These are phyloP conservation scores for Gryganskiella cystojenkinii DNA, from an alignment of 192 early-diverging fungal species.

Conservation along the genomic window DNA sequence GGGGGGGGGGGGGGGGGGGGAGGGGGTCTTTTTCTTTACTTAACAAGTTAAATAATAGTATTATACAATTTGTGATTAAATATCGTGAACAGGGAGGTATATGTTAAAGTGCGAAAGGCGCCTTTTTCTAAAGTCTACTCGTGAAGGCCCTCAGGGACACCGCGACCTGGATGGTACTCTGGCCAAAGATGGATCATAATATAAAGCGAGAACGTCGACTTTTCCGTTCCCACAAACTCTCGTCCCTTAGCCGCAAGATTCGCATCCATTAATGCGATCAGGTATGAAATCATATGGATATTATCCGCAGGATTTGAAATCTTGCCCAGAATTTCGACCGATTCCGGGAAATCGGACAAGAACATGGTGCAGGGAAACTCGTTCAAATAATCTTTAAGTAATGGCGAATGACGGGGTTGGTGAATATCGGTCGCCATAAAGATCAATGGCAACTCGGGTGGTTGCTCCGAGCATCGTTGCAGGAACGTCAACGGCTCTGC, in stretches of 20 bases:
- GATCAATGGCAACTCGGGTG: slow-evolving; percentile 47
- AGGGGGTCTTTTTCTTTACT: too few species aligned
- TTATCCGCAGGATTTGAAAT: slow-evolving; percentile 33
- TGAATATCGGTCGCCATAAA: slow-evolving; percentile 62
- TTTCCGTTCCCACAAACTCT: slow-evolving; percentile 33
- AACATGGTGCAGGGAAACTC: slow-evolving; percentile 56
- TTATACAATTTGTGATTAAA: too few species aligned
- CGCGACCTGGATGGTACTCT: slow-evolving; percentile 29
- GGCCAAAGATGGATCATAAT: slow-evolving; percentile 42
- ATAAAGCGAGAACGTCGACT: slow-evolving; percentile 37
- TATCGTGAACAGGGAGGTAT: too few species aligned
- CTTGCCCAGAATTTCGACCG: slow-evolving; percentile 15
- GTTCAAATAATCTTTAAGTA: slow-evolving; percentile 25
- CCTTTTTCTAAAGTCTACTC: too few species aligned
- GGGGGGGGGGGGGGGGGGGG: too few species aligned
- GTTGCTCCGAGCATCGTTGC: slow-evolving; percentile 12
- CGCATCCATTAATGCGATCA: slow-evolving; percentile 46
- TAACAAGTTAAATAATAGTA: too few species aligned
- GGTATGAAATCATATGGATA: slow-evolving; percentile 28
- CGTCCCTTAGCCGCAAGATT: slow-evolving; percentile 43
- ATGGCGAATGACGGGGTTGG: slow-evolving; percentile 34
- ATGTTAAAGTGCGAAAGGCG: too few species aligned
- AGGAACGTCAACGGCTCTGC: slow-evolving; percentile 11
- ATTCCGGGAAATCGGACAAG: slow-evolving; percentile 38
- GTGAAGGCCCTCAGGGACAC: neutral